These are phyloP conservation scores for Rhizopogon vesiculosus DNA, from an alignment of 768 basidiomycete species.

Conservation along the genomic window DNA sequence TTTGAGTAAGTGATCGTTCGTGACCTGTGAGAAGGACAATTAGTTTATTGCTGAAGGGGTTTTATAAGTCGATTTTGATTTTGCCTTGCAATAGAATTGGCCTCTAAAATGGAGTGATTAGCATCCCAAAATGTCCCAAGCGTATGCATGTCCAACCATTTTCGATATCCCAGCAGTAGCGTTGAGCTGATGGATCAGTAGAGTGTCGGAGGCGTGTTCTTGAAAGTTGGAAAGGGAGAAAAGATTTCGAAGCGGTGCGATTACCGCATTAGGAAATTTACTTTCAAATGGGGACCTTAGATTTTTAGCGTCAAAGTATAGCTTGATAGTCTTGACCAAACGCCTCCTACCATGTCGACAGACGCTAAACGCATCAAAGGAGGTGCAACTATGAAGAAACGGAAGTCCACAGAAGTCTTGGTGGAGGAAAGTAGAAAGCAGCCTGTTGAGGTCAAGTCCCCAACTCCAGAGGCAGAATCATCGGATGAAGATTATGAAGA, in stretches of 20 bases:
- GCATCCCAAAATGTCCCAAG: background rate
- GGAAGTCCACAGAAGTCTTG: background rate
- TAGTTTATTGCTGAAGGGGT: background rate
- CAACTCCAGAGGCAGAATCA: conserved; percentile 8
- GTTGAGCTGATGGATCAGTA: background rate
- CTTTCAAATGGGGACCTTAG: too few species aligned
- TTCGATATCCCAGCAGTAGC: background rate
- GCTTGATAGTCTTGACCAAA: background rate
- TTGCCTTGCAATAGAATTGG: conserved; percentile 73
- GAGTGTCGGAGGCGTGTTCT: background rate
- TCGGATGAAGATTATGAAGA: conserved; percentile 17
- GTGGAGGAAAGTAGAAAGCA: background rate
- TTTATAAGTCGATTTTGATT: conserved; percentile 1
- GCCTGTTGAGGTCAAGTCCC: background rate
- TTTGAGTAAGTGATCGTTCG: conserved; percentile 95
- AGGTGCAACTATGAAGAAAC: background rate
- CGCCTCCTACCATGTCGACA: background rate
- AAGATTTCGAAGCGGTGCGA: too few species aligned
- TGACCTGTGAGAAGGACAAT: conserved; percentile 57
- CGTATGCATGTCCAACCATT: background rate
- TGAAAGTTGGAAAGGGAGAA: too few species aligned
- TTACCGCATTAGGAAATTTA: background rate
- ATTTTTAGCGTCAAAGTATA: background rate
- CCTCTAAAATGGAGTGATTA: conserved; percentile 36
- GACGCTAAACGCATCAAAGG: background rate